Evolutionary conservation across 345 rosid genomes (phyloP).

Genomic region (Psidium guajava): DNA sequence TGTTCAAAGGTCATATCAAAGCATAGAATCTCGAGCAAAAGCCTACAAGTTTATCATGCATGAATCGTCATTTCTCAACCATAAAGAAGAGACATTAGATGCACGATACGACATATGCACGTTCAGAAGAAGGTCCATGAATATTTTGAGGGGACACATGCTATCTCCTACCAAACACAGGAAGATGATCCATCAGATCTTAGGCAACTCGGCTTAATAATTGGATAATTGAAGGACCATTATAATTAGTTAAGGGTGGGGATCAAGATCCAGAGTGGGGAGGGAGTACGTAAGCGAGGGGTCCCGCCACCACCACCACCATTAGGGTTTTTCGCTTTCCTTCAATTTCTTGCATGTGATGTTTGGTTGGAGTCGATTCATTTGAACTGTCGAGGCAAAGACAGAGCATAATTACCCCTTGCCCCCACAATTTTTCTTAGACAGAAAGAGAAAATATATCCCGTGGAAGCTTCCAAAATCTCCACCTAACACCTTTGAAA

Average conservation of each 20-base stretch:
- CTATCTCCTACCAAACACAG: background rate
- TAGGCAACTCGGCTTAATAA: background rate
- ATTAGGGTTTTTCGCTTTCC: background rate
- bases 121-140: background rate
- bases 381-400: background rate
- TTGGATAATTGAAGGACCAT: background rate
- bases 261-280: background rate
- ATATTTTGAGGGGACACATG: background rate
- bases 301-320: background rate
- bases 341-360: conserved; percentile 13
- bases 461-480: conserved; percentile 25
- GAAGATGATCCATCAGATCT: background rate
- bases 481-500: conserved; percentile 31
- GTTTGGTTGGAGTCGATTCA: conserved; percentile 13
- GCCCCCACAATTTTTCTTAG: background rate
- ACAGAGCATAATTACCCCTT: conserved; percentile 4
- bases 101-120: background rate
- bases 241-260: background rate
- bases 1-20: background rate
- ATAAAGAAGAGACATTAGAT: background rate
- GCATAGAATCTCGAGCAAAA: background rate
- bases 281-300: background rate
- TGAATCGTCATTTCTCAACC: background rate
- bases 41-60: background rate
- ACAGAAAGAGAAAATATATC: background rate